Evolutionary conservation across 2,329 filamentous ascomycete species (phyloP).

Genomic region (Fusarium euwallaceae): DNA sequence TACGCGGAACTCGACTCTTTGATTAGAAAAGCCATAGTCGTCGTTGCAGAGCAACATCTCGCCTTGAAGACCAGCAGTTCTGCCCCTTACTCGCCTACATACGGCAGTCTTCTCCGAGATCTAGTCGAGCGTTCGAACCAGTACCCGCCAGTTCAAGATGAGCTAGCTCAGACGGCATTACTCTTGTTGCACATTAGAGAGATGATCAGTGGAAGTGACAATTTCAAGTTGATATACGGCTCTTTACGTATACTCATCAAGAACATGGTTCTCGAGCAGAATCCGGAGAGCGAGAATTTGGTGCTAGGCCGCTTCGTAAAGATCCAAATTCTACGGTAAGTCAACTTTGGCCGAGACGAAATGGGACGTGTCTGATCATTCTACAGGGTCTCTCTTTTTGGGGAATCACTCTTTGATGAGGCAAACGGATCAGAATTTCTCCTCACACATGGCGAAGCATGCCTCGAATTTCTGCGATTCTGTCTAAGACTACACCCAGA

Average conservation of each 20-base stretch:
- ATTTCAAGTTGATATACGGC: constrained; percentile 21
- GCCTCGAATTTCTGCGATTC: constrained; percentile 20
- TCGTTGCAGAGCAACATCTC: constrained; percentile 16
- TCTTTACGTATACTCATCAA: constrained; percentile 7
- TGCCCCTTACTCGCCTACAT: neutral
- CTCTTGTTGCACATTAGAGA: constrained; percentile 19
- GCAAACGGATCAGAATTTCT: constrained; percentile 14
- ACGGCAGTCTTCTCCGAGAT: constrained; percentile 10
- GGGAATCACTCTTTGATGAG: constrained; percentile 16
- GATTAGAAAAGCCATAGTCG: constrained; percentile 4
- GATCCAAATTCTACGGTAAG: constrained; percentile 20
- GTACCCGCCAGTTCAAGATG: constrained; percentile 7
- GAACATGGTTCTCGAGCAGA: neutral
- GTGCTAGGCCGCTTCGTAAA: constrained; percentile 8
- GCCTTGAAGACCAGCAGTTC: neutral
- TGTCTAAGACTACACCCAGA: constrained; percentile 15
- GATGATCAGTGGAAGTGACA: constrained; percentile 20
- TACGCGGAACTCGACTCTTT: constrained; percentile 7
- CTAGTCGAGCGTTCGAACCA: constrained; percentile 1
- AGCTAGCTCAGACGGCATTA: constrained; percentile 5
- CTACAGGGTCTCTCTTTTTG: constrained; percentile 14
- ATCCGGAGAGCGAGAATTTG: neutral
- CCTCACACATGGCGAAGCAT: constrained; percentile 10
- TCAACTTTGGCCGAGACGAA: neutral
- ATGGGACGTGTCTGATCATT: neutral